Evolutionary conservation across 495 filamentous ascomycete species (phyloP), one percentile per base, ranked within the genome.

Genomic region (Xeromyces bisporus): DNA sequence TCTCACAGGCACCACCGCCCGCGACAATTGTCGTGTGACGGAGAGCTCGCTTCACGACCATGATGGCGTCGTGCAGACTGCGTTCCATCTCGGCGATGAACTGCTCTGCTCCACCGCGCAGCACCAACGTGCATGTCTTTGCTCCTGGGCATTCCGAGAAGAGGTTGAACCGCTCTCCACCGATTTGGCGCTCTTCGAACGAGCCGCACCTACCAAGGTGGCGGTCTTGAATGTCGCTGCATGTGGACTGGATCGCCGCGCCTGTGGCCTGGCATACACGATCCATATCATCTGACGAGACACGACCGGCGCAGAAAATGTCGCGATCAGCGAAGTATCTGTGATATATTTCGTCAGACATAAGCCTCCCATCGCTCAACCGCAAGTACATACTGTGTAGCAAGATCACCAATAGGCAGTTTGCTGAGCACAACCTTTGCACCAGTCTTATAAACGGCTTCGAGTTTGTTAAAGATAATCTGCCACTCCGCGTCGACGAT

Each of bases 401-500:
- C 89, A 43, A 97, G 62, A 61, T 97, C 89, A 53, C 89, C 89
- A 48, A 97, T 94, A 26, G 89, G 89, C 43, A 96, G 66, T 62
- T 96, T 97, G 52, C 82, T 92, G 29, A 97, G 71, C 15, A 97
- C 83, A 36, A 97, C 85, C 66, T 92, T 91, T 24, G 89, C 89
- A 28, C 87, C 89, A 3, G 87, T 93, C 50, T 84, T 76, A 68
- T 83, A 69, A 29, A 87, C 58, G 16, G 86, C 84, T 58, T 97
- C 87, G 44, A 96, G 75, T 68, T 97, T 97, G 67, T 94, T 85
- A 73, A 73, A 93, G 53, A 97, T 97, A 50, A 97, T 97, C 60
- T 93, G 81, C 89, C 89, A 97, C 56, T 97, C 89, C 24, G 89
- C 89, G 51, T 97, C 89, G 50, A 97, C 89, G 44, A 97, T 92